Evolutionary conservation across 768 basidiomycete genomes (phyloP).

Genomic region (Chalciporus sphaerocephalus): DNA sequence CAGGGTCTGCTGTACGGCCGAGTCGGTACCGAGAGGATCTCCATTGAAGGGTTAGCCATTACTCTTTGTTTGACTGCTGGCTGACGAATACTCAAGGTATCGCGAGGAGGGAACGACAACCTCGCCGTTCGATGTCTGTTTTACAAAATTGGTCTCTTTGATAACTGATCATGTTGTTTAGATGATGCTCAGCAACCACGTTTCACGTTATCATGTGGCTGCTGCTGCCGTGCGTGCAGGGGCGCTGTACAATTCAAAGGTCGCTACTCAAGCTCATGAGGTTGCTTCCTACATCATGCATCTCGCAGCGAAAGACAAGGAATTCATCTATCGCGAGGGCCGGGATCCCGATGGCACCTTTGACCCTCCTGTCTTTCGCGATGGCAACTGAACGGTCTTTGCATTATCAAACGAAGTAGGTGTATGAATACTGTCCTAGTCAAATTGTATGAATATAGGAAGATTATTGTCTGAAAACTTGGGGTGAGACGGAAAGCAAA

Average conservation of each 20-base stretch:
- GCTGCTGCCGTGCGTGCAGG: constrained; percentile 55
- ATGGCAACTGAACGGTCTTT: neutral
- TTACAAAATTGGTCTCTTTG: neutral
- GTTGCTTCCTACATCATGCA: constrained; percentile 56
- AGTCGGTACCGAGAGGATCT: constrained; percentile 44
- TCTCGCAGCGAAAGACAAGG: constrained; percentile 53
- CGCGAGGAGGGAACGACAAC: constrained; percentile 77
- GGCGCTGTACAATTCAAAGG: constrained; percentile 46
- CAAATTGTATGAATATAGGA: constrained; percentile 5
- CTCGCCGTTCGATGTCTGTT: constrained; percentile 68
- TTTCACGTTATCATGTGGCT: constrained; percentile 65
- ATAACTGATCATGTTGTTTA: constrained; percentile 20
- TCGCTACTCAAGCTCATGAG: constrained; percentile 57
- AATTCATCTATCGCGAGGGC: constrained; percentile 57
- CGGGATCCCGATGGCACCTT: constrained; percentile 44
- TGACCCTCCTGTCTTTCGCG: constrained; percentile 42
- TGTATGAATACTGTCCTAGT: neutral
- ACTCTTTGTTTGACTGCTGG: neutral
- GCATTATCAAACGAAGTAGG: neutral
- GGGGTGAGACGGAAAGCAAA: constrained; percentile 14
- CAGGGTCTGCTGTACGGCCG: constrained; percentile 62
- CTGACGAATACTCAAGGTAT: constrained; percentile 36
- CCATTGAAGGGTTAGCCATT: constrained; percentile 45
- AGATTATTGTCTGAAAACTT: neutral
- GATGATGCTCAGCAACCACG: constrained; percentile 74